Percentiles rank a stretch among this genome's conserved stretches.
phyloP scores from a whole-genome alignment of 148 eudicot species.

The Rhododendron ovatum region DNA sequence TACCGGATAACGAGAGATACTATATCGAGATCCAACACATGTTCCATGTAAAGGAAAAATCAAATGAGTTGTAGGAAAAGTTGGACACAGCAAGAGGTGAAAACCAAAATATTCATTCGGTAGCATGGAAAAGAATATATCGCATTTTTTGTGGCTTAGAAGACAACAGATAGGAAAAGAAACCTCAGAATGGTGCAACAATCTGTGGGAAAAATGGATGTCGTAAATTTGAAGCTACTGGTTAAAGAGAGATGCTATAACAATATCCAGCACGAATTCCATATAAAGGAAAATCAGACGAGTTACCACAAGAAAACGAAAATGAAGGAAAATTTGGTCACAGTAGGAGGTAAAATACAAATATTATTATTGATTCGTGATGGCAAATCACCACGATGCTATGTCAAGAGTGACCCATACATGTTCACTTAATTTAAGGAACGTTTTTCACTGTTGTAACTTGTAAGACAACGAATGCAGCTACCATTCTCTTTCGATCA shows the following conservation, averaged over 20 bases:
- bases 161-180: not conserved
- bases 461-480: not conserved
- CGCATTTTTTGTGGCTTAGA: not conserved
- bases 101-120: not conserved
- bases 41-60: not conserved
- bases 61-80: not conserved
- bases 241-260: not conserved
- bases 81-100: not conserved
- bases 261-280: not conserved
- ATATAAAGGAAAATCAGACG: not conserved
- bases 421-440: not conserved
- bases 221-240: not conserved
- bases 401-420: not conserved
- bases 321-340: not conserved
- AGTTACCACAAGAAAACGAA: not conserved
- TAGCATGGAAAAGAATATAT: not conserved
- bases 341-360: not conserved
- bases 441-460: not conserved
- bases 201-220: not conserved
- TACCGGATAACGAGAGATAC: not conserved
- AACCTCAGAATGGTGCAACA: not conserved
- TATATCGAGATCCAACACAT: not conserved
- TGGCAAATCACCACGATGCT: not conserved
- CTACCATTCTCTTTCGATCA: constrained; percentile 98
- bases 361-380: not conserved